phyloP scores from a whole-genome alignment of 768 basidiomycete species.

The Mycena pura region DNA sequence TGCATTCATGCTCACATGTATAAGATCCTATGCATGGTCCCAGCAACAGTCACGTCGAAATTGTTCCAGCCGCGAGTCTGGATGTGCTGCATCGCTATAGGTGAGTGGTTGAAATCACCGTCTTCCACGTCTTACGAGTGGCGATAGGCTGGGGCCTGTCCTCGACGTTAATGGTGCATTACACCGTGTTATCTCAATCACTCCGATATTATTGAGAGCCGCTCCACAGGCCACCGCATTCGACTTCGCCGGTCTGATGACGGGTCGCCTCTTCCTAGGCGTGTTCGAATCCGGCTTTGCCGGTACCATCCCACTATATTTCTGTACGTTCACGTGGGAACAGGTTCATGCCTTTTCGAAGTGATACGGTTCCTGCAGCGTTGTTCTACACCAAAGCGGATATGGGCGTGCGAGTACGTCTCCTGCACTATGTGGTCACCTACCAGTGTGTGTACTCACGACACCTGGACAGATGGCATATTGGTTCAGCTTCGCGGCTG shows the following conservation, averaged over 20 bases:
- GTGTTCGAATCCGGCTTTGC: slow-evolving; percentile 82
- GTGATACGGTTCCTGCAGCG: slow-evolving; percentile 46
- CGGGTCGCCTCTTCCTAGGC: slow-evolving; percentile 66
- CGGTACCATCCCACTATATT: slow-evolving; percentile 78
- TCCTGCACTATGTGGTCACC: not conserved
- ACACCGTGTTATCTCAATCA: not conserved
- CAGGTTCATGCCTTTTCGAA: not conserved
- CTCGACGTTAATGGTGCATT: slow-evolving; percentile 72
- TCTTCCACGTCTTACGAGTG: too few relatives aligned
- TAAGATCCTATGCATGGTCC: slow-evolving; percentile 74
- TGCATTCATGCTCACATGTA: not conserved
- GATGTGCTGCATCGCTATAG: slow-evolving; percentile 70
- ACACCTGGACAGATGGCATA: slow-evolving; percentile 60
- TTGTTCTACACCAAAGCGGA: slow-evolving; percentile 80
- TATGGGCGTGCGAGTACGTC: slow-evolving; percentile 69
- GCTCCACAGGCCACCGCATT: slow-evolving; percentile 62
- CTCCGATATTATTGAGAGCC: not conserved
- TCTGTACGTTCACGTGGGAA: slow-evolving; percentile 58
- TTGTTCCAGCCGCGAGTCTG: slow-evolving; percentile 71
- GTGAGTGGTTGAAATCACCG: too few relatives aligned
- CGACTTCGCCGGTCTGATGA: slow-evolving; percentile 64
- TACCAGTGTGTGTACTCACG: not conserved
- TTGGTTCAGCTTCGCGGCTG: slow-evolving; percentile 86
- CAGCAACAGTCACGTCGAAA: slow-evolving; percentile 70
- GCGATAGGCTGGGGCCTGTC: slow-evolving; percentile 84